Conservation (phyloP, 257 asterid species). For the Cinchona pubescens region DNA sequence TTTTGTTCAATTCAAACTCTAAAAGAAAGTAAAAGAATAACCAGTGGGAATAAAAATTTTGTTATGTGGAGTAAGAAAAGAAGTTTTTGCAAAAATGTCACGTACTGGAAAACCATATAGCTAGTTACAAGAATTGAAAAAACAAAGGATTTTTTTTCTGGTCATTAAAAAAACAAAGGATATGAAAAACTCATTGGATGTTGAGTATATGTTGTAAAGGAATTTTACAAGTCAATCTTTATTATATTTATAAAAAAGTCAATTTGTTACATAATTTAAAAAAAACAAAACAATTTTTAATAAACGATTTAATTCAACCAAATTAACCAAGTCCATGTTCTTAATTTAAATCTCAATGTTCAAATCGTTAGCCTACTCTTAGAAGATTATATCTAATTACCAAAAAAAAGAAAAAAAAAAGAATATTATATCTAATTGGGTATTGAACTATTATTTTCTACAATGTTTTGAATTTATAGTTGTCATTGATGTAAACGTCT, state of each 20-base stretch:
- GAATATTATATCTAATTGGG: not conserved
- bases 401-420: too few species aligned
- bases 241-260: not conserved
- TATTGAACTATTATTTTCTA: not conserved
- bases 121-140: too few species aligned
- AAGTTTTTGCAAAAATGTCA: too few species aligned
- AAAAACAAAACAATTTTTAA: not conserved
- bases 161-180: too few species aligned
- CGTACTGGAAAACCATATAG: too few species aligned
- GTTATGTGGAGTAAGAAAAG: not conserved
- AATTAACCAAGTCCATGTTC: not conserved
- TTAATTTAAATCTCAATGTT: not conserved
- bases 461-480: not conserved
- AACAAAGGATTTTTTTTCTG: too few species aligned
- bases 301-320: not conserved
- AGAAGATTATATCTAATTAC: too few species aligned
- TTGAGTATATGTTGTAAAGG: not conserved
- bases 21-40: not conserved
- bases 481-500: not conserved
- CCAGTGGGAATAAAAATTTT: not conserved
- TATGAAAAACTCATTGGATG: not conserved
- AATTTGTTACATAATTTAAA: not conserved
- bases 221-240: not conserved
- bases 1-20: not conserved
- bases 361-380: not conserved